Evolutionary conservation across 768 basidiomycete genomes (phyloP).

Genomic region (Pleurotus tuoliensis): DNA sequence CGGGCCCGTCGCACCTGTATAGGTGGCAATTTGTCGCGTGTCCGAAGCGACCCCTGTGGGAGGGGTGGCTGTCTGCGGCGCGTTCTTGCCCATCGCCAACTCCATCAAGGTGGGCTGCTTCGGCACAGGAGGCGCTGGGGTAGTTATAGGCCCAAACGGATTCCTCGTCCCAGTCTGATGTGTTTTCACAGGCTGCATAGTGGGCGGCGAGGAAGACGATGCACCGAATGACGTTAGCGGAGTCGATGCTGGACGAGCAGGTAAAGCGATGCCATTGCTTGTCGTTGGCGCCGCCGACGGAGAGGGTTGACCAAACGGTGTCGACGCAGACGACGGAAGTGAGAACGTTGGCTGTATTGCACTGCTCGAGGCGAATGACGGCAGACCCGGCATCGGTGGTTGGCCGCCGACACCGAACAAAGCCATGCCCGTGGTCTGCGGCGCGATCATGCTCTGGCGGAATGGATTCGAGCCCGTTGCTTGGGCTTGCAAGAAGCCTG

Average conservation of each 20-base stretch:
- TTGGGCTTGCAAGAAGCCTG: constrained; percentile 46
- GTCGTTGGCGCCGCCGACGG: constrained; percentile 13
- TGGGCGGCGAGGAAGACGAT: constrained; percentile 34
- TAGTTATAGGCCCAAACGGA: constrained; percentile 81
- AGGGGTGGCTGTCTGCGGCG: constrained; percentile 17
- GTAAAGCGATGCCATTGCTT: constrained; percentile 26
- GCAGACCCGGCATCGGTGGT: constrained; percentile 10
- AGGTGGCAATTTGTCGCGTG: constrained; percentile 18
- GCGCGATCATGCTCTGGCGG: constrained; percentile 70
- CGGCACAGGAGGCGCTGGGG: constrained; percentile 62
- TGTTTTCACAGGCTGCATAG: constrained; percentile 65
- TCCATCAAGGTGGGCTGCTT: constrained; percentile 81
- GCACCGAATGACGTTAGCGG: constrained; percentile 47
- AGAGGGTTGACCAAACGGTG: constrained; percentile 19
- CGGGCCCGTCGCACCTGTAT: constrained; percentile 16
- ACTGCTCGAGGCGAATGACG: constrained; percentile 8
- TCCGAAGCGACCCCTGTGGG: background rate
- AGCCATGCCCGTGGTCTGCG: constrained; percentile 59
- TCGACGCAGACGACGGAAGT: constrained; percentile 15
- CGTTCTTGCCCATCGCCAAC: constrained; percentile 48
- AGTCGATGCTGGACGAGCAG: constrained; percentile 67
- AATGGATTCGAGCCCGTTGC: constrained; percentile 77
- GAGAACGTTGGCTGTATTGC: constrained; percentile 18
- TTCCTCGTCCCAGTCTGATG: constrained; percentile 95
- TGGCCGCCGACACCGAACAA: constrained; percentile 32